These are phyloP conservation scores for Hysterium pulicare DNA, from an alignment of 2,329 filamentous ascomycete genomes.

Conservation along the genomic window DNA sequence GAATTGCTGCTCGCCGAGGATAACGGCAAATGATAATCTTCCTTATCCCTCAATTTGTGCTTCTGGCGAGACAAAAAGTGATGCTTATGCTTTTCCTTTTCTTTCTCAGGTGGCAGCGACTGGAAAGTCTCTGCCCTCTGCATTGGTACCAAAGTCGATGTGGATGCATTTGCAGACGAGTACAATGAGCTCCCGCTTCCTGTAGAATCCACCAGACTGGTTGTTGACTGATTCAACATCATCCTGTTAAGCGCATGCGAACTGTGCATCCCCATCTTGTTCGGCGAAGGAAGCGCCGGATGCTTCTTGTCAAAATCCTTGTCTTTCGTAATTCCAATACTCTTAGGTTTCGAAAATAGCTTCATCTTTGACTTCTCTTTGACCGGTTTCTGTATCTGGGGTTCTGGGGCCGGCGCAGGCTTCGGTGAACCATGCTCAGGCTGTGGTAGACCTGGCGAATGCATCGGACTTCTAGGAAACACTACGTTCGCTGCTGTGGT, in stretches of 20 bases:
- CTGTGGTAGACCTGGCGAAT: slow-evolving; percentile 38
- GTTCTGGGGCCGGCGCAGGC: slow-evolving; percentile 20
- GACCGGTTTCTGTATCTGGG: slow-evolving; percentile 60
- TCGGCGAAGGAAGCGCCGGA: slow-evolving; percentile 67
- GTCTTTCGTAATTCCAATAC: slow-evolving; percentile 67
- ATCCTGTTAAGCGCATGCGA: slow-evolving; percentile 61
- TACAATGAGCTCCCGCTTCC: slow-evolving; percentile 61
- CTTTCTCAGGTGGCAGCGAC: slow-evolving; percentile 52
- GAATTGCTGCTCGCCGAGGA: slow-evolving; percentile 77
- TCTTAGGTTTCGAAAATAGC: slow-evolving; percentile 74
- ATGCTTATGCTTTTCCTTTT: slow-evolving; percentile 71
- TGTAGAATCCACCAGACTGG: slow-evolving; percentile 63
- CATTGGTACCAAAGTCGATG: slow-evolving; percentile 68
- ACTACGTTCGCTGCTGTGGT: slow-evolving; percentile 70
- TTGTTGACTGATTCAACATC: slow-evolving; percentile 65
- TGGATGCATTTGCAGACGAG: slow-evolving; percentile 70
- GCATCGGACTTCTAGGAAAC: slow-evolving; percentile 61
- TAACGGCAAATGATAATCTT: slow-evolving; percentile 66
- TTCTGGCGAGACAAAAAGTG: slow-evolving; percentile 78
- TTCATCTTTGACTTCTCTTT: slow-evolving; percentile 76
- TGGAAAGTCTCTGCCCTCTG: slow-evolving; percentile 46
- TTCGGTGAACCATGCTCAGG: slow-evolving; percentile 32
- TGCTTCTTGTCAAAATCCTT: slow-evolving; percentile 57
- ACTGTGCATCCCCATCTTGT: slow-evolving; percentile 57
- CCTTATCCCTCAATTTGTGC: slow-evolving; percentile 69